Evolutionary conservation across 148 eudicot species (phyloP).

Genomic region (Fagopyrum homotropicum): DNA sequence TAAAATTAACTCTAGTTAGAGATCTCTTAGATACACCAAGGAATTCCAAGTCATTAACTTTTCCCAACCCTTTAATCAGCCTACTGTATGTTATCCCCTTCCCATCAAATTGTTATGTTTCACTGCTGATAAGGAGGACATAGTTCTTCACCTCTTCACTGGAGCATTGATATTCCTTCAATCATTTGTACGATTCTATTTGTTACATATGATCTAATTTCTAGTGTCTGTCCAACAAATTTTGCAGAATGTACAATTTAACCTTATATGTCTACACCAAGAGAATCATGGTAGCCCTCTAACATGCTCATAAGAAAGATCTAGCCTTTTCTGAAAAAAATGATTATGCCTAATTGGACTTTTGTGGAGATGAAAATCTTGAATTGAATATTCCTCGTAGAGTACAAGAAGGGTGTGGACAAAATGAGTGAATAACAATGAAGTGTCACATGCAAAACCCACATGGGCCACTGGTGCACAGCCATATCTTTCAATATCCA

Average conservation of each 20-base stretch:
- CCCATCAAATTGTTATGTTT: neutral
- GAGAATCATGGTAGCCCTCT: neutral
- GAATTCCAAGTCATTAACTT: neutral
- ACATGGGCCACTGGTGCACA: conserved; percentile 11
- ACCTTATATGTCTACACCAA: neutral
- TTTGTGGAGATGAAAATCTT: neutral
- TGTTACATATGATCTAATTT: neutral
- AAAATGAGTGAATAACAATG: neutral
- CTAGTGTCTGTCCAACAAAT: neutral
- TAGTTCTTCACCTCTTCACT: conserved; percentile 9
- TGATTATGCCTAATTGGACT: neutral
- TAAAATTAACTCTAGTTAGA: conserved; percentile 1
- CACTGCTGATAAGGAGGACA: neutral
- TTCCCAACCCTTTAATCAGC: neutral
- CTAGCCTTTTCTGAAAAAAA: neutral
- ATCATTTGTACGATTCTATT: neutral
- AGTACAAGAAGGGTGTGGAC: conserved; percentile 12
- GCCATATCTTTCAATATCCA: neutral
- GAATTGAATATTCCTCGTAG: conserved; percentile 13
- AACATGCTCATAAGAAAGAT: neutral
- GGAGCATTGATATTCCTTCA: neutral
- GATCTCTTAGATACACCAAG: neutral
- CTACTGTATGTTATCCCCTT: neutral
- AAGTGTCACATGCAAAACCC: conserved; percentile 3
- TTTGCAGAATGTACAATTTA: neutral